Evolutionary conservation across 805 yeast species (phyloP).

Genomic region (Ogataea paradorogensis): DNA sequence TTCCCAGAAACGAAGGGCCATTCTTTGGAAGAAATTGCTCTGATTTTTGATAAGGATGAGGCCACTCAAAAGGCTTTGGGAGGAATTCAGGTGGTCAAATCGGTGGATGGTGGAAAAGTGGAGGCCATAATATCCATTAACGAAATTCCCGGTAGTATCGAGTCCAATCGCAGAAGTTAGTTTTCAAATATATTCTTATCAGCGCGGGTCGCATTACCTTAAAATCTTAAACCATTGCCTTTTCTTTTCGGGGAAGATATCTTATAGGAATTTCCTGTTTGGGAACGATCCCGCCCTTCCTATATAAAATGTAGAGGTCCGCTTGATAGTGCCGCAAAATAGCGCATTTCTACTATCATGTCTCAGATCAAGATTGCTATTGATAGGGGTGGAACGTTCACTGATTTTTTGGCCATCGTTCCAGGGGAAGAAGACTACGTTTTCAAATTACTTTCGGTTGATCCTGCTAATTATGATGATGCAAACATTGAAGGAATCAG

Average conservation of each 20-base stretch:
- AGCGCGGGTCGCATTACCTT: conserved; percentile 1
- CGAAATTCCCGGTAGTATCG: neutral
- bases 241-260: neutral
- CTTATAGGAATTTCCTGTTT: neutral
- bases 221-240: neutral
- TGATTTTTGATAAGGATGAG: conserved; percentile 11
- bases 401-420: conserved; percentile 10
- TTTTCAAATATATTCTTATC: neutral
- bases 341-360: neutral
- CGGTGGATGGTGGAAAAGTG: conserved; percentile 3
- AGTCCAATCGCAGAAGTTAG: neutral
- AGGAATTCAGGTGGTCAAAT: conserved; percentile 3
- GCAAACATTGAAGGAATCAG: conserved; percentile 30
- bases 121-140: conserved; percentile 9
- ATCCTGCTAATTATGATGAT: conserved; percentile 27
- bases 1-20: conserved; percentile 78
- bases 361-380: conserved; percentile 12
- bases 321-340: neutral
- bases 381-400: conserved; percentile 40
- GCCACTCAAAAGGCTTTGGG: conserved; percentile 5
- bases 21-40: conserved; percentile 63
- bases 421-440: conserved; percentile 10
- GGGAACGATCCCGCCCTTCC: neutral
- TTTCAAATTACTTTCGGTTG: conserved; percentile 18
- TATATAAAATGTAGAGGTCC: neutral